phyloP scores from a whole-genome alignment of 23 red algal genomes.

The Cyanidioschyzon merolae region DNA sequence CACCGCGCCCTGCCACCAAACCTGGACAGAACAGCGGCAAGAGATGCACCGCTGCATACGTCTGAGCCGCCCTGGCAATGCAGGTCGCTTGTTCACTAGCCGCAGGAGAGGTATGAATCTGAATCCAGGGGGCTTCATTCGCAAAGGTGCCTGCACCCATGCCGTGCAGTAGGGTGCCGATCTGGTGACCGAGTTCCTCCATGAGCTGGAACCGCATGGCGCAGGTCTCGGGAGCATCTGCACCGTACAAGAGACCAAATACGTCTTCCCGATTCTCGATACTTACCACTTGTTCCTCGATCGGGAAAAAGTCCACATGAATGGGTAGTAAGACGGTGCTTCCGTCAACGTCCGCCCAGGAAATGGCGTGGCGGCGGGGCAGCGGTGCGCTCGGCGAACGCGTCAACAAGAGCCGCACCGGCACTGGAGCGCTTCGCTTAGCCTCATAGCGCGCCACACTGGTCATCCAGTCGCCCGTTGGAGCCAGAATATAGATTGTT shows the following conservation, averaged over 20 bases:
- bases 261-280: not conserved
- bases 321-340: not conserved
- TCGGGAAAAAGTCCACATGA: not conserved
- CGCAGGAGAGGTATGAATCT: not conserved
- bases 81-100: not conserved
- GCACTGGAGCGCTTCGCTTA: not conserved
- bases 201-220: not conserved
- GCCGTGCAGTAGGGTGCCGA: slow-evolving; percentile 2
- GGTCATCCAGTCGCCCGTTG: not conserved
- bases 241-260: slow-evolving; percentile 3
- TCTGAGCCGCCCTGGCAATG: not conserved
- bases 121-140: slow-evolving; percentile 7
- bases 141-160: not conserved
- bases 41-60: not conserved
- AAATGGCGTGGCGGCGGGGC: not conserved
- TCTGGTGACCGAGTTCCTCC: slow-evolving; percentile 4
- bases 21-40: not conserved
- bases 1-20: not conserved
- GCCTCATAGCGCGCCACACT: not conserved
- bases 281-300: not conserved
- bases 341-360: not conserved
- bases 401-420: not conserved
- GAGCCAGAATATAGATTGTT: not conserved
- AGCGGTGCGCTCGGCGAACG: not conserved
- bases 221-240: not conserved